Percentiles rank a stretch among this genome's conserved stretches.
Conservation (phyloP, 495 filamentous ascomycete genomes). For the Hypoxylon lenormandii region DNA sequence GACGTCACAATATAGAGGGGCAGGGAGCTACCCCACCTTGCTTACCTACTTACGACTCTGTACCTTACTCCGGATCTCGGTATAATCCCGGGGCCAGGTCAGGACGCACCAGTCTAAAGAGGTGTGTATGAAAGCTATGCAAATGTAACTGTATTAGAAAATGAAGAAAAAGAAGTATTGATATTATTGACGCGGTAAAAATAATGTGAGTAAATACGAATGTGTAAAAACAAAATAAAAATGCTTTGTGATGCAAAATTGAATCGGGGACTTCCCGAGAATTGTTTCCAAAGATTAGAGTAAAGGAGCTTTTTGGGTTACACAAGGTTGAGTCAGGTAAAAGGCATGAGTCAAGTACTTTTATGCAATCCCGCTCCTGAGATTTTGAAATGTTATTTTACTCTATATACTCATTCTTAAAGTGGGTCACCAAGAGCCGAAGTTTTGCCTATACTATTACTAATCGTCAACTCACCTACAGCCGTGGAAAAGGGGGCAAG, state of each 20-base stretch:
- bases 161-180: too few species aligned
- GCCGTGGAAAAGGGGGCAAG: too few species aligned
- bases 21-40: slow-evolving; percentile 32
- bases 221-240: slow-evolving; percentile 6
- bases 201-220: background rate
- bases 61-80: slow-evolving; percentile 16
- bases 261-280: slow-evolving; percentile 42
- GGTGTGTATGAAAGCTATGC: too few species aligned
- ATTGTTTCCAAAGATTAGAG: slow-evolving; percentile 48
- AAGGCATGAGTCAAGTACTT: slow-evolving; percentile 51
- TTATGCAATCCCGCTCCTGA: slow-evolving; percentile 48
- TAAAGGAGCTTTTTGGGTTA: slow-evolving; percentile 48
- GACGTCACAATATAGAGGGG: slow-evolving; percentile 36
- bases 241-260: slow-evolving; percentile 35
- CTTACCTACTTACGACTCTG: background rate
- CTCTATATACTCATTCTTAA: slow-evolving; percentile 16
- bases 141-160: too few species aligned
- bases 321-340: slow-evolving; percentile 50
- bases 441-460: too few species aligned
- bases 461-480: too few species aligned
- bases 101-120: too few species aligned
- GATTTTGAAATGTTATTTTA: background rate
- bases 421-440: background rate
- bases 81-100: slow-evolving; percentile 14
- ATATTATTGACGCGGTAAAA: too few species aligned